Conservation (phyloP, 2,329 filamentous ascomycete species). For the Bipolaris oryzae region DNA sequence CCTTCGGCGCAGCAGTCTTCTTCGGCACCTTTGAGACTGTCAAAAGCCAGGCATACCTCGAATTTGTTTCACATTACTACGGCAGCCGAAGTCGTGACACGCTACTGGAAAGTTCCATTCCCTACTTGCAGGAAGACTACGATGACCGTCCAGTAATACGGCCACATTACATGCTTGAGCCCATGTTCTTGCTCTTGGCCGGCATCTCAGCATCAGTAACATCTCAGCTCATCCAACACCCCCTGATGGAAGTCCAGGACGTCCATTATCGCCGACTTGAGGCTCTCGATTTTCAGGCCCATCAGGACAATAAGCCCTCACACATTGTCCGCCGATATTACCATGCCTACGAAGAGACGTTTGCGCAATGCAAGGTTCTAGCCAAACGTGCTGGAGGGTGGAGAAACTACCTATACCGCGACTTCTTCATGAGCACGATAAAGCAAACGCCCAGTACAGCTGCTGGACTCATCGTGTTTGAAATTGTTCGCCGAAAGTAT, state of each 20-base stretch:
- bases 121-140: slow-evolving; percentile 28
- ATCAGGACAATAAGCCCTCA: slow-evolving; percentile 38
- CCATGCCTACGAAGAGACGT: slow-evolving; percentile 72
- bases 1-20: slow-evolving; percentile 71
- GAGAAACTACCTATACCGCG: slow-evolving; percentile 69
- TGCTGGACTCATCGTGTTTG: slow-evolving; percentile 78
- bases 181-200: slow-evolving; percentile 71
- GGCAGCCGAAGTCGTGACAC: slow-evolving; percentile 45
- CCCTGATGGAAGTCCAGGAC: slow-evolving; percentile 71
- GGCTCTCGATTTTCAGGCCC: slow-evolving; percentile 67
- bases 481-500: slow-evolving; percentile 75
- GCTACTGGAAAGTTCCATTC: slow-evolving; percentile 30
- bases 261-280: slow-evolving; percentile 76
- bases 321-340: slow-evolving; percentile 66
- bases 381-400: slow-evolving; percentile 65
- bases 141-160: slow-evolving; percentile 61
- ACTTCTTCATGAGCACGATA: slow-evolving; percentile 74
- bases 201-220: slow-evolving; percentile 71
- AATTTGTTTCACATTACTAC: slow-evolving; percentile 74
- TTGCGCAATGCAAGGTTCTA: slow-evolving; percentile 63
- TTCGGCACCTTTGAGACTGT: slow-evolving; percentile 78
- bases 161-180: slow-evolving; percentile 77
- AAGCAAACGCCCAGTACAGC: slow-evolving; percentile 78
- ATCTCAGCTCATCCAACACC: slow-evolving; percentile 74
- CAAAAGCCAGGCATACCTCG: slow-evolving; percentile 75